A percentile compares a stretch with the other conserved stretches of the same genome.
These are phyloP conservation scores for Aspergillus flavus DNA, from an alignment of 2,329 filamentous ascomycete genomes.

Conservation along the genomic window DNA sequence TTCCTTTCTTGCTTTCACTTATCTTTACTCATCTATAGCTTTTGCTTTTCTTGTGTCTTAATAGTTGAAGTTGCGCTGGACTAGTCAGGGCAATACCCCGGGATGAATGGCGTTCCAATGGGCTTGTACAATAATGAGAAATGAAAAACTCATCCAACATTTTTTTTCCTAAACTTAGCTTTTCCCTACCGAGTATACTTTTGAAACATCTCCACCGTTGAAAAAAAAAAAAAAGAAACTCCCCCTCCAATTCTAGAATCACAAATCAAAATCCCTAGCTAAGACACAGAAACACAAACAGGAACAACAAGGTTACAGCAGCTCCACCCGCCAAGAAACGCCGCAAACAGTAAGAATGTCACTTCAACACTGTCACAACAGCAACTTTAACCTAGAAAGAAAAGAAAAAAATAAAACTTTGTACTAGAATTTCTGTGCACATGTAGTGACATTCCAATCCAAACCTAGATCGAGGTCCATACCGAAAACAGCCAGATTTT, in stretches of 20 bases:
- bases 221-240: not conserved
- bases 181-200: not conserved
- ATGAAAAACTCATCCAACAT: not conserved
- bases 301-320: not conserved
- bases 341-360: not conserved
- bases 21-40: not conserved
- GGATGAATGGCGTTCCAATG: conserved; percentile 12
- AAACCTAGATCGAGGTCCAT: not conserved
- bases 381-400: not conserved
- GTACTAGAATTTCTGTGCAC: too few relatives aligned
- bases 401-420: too few relatives aligned
- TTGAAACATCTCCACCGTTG: not conserved
- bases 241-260: not conserved
- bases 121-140: conserved; percentile 2
- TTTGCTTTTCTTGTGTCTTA: not conserved
- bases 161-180: not conserved
- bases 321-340: not conserved
- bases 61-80: not conserved
- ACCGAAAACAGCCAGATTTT: not conserved
- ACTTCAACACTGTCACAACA: not conserved
- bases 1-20: conserved; percentile 16
- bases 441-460: not conserved
- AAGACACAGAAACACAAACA: not conserved
- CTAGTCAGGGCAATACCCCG: conserved; percentile 13
- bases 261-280: not conserved